Percentiles rank a stretch among this genome's conserved stretches.
Evolutionary conservation across 352 stramenopile genomes (phyloP).

Genomic region (Phytopythium montanum): DNA sequence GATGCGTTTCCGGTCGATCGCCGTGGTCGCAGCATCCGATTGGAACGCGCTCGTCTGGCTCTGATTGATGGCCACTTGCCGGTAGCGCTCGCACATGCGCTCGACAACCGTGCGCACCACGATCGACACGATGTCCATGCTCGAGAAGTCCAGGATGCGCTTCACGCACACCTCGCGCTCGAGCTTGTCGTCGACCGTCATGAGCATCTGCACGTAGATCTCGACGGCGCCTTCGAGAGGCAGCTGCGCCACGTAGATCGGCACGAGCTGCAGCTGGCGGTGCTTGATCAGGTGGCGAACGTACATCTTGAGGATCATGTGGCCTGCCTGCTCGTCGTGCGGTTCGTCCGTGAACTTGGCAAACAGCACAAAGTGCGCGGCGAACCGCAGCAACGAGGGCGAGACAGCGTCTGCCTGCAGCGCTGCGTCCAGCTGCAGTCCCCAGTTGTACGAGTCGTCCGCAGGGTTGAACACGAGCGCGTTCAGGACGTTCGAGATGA

Average conservation of each 20-base stretch:
- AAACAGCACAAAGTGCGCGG: conserved; percentile 78
- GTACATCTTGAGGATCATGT: conserved; percentile 84
- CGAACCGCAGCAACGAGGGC: conserved; percentile 69
- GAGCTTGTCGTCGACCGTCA: conserved; percentile 49
- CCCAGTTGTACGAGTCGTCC: conserved; percentile 62
- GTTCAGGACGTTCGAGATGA: conserved; percentile 65
- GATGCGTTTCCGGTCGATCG: conserved; percentile 61
- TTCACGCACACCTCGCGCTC: conserved; percentile 70
- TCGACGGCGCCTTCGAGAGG: conserved; percentile 54
- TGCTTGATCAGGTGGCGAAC: conserved; percentile 82
- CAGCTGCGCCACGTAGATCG: conserved; percentile 66
- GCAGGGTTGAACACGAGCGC: conserved; percentile 40
- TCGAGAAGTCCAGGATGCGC: conserved; percentile 58
- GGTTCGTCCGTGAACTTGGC: conserved; percentile 59
- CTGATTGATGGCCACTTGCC: conserved; percentile 21
- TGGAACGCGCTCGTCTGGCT: conserved; percentile 19
- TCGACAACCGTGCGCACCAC: conserved; percentile 58
- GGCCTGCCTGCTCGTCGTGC: conserved; percentile 55
- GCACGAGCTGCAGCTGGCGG: conserved; percentile 67
- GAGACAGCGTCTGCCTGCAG: conserved; percentile 43
- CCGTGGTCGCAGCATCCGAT: conserved; percentile 26
- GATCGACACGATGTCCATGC: conserved; percentile 58
- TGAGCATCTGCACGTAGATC: conserved; percentile 76
- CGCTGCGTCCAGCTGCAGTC: conserved; percentile 43
- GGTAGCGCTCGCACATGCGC: conserved; percentile 37